Base-by-base conservation (phyloP, 2,329 filamentous ascomycete genomes). In the Hymenoscyphus scutula region DNA sequence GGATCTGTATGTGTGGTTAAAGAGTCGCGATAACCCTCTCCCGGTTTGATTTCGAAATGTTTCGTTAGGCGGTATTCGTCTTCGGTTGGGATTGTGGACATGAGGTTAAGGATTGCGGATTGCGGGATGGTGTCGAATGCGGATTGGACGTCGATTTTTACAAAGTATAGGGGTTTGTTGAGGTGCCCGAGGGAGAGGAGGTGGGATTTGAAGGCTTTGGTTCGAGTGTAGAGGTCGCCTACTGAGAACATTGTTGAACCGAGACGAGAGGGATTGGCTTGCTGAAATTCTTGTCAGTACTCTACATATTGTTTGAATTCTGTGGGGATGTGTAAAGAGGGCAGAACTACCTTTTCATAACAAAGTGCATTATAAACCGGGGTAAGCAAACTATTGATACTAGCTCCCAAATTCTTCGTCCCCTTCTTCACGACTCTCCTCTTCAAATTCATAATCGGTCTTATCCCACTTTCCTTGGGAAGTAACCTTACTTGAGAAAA, bases 101-200 rank as follows among this genome's bases (percentile, higher is more conserved):
- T 83, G 29, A 98, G 79, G 27, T 80, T 74, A 37, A 97, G 72
- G 19, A 98, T 79, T 0, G 86, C 84, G 29, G 83, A 77, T 74
- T 98, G 95, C 0, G 95, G 95, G 53, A 99, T 97, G 0, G 90
- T 97, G 75, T 99, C 95, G 74, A 97, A 99, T 69, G 94, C 96
- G 1, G 91, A 87, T 73, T 91, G 85, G 23, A 99, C 93, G 72
- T 99, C 95, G 13, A 96, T 81, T 74, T 99, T 99, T 64, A 88
- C 93, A 76, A 98, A 96, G 76, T 90, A 98, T 1, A 97, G 76
- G 4, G 76, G 79, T 8, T 73, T 70, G 0, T 76, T 69, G 0
- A 67, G 65, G 11, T 11, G 34, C 11, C 5, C 13, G 34, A 37
- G 34, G 1, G 75, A 62, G 0, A 76, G 75, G 11, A 89, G 73